These are phyloP conservation scores for Wickerhamomyces canadensis DNA, from an alignment of 805 yeast genomes.

Conservation along the genomic window DNA sequence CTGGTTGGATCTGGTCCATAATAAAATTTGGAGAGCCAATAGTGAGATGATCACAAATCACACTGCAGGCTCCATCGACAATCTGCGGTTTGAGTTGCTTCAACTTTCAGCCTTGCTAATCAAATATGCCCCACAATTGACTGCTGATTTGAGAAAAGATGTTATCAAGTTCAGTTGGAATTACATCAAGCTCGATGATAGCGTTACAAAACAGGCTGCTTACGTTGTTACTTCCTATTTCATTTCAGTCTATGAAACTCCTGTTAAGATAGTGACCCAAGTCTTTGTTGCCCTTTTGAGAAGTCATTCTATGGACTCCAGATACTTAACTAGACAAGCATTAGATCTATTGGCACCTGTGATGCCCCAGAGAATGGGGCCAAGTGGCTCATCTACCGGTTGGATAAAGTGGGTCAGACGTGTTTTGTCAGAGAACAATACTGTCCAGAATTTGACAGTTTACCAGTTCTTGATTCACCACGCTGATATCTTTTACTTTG, in stretches of 20 bases:
- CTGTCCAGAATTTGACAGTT: constrained; percentile 78
- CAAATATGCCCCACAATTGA: constrained; percentile 55
- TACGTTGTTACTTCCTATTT: constrained; percentile 84
- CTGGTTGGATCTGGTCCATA: constrained; percentile 64
- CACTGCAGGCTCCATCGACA: constrained; percentile 66
- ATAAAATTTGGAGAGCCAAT: constrained; percentile 68
- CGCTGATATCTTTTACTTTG: constrained; percentile 75
- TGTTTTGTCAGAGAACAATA: constrained; percentile 84
- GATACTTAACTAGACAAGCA: constrained; percentile 80
- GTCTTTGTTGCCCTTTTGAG: constrained; percentile 86
- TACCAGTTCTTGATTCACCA: constrained; percentile 87
- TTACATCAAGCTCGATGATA: constrained; percentile 82
- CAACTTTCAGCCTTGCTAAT: constrained; percentile 77
- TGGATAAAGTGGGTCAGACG: constrained; percentile 97
- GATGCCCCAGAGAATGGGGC: constrained; percentile 58
- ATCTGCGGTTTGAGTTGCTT: constrained; percentile 68
- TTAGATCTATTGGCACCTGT: constrained; percentile 86
- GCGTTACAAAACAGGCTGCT: constrained; percentile 86
- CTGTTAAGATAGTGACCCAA: constrained; percentile 82
- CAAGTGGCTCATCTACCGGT: constrained; percentile 40
- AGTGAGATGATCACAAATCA: constrained; percentile 45
- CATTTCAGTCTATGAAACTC: constrained; percentile 83
- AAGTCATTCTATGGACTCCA: constrained; percentile 80
- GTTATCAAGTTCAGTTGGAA: constrained; percentile 94
- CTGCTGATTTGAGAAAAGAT: constrained; percentile 67